phyloP scores from a whole-genome alignment of 331 rosid species.

The Acacia concinna region DNA sequence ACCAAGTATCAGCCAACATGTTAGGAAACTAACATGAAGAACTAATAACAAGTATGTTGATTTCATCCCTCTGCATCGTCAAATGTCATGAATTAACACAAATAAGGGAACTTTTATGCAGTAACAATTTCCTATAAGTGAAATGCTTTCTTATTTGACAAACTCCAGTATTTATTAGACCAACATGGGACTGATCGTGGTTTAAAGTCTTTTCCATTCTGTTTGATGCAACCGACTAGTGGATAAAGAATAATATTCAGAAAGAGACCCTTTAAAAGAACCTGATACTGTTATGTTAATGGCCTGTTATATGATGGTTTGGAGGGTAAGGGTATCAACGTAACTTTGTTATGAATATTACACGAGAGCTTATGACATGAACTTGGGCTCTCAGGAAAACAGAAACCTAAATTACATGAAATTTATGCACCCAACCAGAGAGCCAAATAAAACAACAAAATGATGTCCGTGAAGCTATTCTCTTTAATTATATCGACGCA shows the following conservation, averaged over 20 bases:
- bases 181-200: neutral
- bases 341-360: neutral
- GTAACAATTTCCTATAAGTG: neutral
- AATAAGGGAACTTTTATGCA: neutral
- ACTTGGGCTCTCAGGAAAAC: neutral
- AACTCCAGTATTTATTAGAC: neutral
- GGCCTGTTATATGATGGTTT: neutral
- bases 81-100: neutral
- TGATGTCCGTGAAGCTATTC: neutral
- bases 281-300: neutral
- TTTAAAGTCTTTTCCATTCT: neutral
- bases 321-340: neutral
- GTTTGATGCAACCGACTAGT: neutral
- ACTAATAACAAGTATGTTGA: neutral
- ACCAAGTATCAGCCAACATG: conserved; percentile 1
- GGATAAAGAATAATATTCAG: neutral
- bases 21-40: neutral
- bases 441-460: conserved; percentile 2
- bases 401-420: neutral
- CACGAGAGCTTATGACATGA: neutral
- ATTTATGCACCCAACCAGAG: neutral
- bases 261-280: neutral
- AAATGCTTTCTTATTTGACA: neutral
- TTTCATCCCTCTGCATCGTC: neutral
- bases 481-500: conserved; percentile 11